These are phyloP conservation scores for Gossypium davidsonii DNA, from an alignment of 441 rosid genomes.

Conservation along the genomic window DNA sequence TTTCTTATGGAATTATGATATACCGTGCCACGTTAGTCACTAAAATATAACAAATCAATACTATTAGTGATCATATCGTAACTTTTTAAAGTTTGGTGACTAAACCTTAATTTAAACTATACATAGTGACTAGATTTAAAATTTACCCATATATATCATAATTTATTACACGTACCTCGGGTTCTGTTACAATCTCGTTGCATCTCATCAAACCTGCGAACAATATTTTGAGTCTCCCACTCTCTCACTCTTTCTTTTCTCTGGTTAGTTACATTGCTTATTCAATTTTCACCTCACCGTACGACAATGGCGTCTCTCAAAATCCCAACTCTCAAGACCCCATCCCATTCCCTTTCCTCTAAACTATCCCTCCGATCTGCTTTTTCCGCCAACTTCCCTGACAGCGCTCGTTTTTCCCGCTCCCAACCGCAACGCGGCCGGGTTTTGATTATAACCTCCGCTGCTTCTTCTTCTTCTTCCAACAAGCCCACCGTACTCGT, in stretches of 20 bases:
- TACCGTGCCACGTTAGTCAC: too few relatives aligned
- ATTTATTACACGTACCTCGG: too few relatives aligned
- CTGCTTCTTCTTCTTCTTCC: constrained; percentile 14
- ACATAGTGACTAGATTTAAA: too few relatives aligned
- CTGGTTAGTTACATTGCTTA: not conserved
- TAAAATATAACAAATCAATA: too few relatives aligned
- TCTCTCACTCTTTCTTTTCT: constrained; percentile 5
- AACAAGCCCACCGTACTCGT: constrained; percentile 59
- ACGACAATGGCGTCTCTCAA: constrained; percentile 7
- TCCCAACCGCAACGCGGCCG: constrained; percentile 17
- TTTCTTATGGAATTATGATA: too few relatives aligned
- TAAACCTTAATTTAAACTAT: too few relatives aligned
- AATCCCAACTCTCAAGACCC: constrained; percentile 3
- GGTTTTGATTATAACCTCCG: constrained; percentile 28
- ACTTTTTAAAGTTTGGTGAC: too few relatives aligned
- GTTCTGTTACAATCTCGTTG: not conserved
- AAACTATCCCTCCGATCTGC: constrained; percentile 27
- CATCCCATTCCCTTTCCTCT: constrained; percentile 34
- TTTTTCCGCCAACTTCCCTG: constrained; percentile 24
- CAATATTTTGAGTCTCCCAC: constrained; percentile 16
- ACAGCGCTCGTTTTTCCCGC: constrained; percentile 12
- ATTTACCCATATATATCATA: too few relatives aligned
- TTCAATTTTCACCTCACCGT: not conserved
- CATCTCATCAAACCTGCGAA: constrained; percentile 21
- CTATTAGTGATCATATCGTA: too few relatives aligned